Evolutionary conservation across 768 basidiomycete genomes (phyloP).

Genomic region (Psilocybe cubensis): DNA sequence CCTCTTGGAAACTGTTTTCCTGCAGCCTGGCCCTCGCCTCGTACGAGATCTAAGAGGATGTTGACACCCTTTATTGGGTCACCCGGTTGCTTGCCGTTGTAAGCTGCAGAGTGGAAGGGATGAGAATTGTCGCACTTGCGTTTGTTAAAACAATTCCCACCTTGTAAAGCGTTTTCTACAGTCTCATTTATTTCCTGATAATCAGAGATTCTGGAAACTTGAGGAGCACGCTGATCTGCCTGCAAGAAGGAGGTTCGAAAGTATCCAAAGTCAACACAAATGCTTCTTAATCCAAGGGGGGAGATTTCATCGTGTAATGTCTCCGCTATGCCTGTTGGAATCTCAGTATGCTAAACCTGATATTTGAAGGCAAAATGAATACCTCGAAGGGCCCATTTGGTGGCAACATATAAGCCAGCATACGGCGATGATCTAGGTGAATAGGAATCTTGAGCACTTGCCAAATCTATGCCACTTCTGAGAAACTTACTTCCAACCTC

Average conservation of each 20-base stretch:
- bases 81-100: conserved; percentile 39
- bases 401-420: conserved; percentile 39
- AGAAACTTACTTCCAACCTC: conserved; percentile 37
- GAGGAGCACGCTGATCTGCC: conserved; percentile 28
- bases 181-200: conserved; percentile 29
- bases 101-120: conserved; percentile 17
- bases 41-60: conserved; percentile 35
- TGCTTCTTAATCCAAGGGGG: conserved; percentile 39
- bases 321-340: conserved; percentile 30
- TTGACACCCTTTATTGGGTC: conserved; percentile 38
- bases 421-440: conserved; percentile 30
- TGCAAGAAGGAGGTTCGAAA: conserved; percentile 39
- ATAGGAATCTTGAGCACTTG: background rate
- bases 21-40: conserved; percentile 31
- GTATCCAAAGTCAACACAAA: conserved; percentile 43
- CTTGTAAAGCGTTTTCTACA: conserved; percentile 27
- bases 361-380: background rate
- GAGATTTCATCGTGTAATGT: conserved; percentile 39
- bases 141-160: conserved; percentile 20
- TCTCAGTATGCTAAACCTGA: background rate
- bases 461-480: background rate
- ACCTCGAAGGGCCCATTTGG: conserved; percentile 44
- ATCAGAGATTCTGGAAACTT: conserved; percentile 35
- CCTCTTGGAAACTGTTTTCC: conserved; percentile 32
- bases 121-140: background rate